These are phyloP conservation scores for Apiosordaria backusii DNA, from an alignment of 495 filamentous ascomycete species.

Conservation along the genomic window DNA sequence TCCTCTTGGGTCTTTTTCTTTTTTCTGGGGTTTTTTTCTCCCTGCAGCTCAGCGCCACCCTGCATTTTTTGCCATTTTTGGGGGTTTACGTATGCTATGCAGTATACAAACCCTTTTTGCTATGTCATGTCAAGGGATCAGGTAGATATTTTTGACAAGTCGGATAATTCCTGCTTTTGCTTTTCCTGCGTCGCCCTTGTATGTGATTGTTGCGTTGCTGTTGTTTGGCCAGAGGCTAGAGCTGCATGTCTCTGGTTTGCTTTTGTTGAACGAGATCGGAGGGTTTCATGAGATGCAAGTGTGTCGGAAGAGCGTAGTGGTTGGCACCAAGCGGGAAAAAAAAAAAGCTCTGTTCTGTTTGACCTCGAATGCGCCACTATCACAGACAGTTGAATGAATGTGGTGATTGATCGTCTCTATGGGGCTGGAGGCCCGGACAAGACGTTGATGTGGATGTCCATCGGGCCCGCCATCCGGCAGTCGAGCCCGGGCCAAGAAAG, in stretches of 20 bases:
- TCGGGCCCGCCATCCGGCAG: background rate
- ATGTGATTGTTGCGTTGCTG: background rate
- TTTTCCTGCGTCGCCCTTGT: background rate
- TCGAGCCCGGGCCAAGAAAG: background rate
- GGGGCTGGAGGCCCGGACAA: background rate
- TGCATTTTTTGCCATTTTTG: background rate
- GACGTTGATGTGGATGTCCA: background rate
- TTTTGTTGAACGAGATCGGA: background rate
- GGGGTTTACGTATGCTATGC: background rate
- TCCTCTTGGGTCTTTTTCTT: background rate
- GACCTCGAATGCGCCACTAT: background rate
- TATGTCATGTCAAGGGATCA: background rate
- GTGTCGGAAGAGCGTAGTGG: background rate
- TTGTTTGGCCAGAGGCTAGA: background rate
- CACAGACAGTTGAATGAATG: background rate
- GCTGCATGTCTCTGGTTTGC: background rate
- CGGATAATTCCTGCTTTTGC: background rate
- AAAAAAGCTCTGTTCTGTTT: background rate
- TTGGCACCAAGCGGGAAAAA: too few relatives aligned
- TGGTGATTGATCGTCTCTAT: background rate
- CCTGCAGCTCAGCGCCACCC: background rate
- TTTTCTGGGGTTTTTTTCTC: background rate
- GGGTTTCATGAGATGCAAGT: background rate
- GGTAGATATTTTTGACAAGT: background rate
- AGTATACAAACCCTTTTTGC: background rate